Percentiles rank a stretch among this genome's conserved stretches.
These are phyloP conservation scores for Didymella lethalis DNA, from an alignment of 2,329 filamentous ascomycete genomes.

Conservation along the genomic window DNA sequence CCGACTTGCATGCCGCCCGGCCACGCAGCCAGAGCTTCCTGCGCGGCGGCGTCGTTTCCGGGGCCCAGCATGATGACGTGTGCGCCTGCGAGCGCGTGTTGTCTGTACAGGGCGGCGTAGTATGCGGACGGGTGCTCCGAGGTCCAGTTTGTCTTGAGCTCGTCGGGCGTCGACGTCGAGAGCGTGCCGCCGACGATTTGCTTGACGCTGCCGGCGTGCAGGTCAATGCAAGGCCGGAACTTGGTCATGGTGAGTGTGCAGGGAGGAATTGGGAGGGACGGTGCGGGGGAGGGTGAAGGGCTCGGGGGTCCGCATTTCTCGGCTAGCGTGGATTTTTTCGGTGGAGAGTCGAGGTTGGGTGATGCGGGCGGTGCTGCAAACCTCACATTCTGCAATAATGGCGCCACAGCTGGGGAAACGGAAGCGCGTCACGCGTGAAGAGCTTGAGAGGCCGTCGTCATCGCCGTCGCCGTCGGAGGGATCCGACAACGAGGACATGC, in stretches of 20 bases:
- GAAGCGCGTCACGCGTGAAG: constrained; percentile 52
- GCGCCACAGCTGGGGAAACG: constrained; percentile 55
- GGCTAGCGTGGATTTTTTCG: constrained; percentile 23
- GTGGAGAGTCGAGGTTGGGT: neutral
- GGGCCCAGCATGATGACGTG: constrained; percentile 98
- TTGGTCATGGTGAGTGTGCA: constrained; percentile 72
- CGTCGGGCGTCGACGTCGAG: constrained; percentile 40
- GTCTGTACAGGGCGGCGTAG: constrained; percentile 82
- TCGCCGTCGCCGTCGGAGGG: constrained; percentile 40
- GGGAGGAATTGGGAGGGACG: constrained; percentile 9
- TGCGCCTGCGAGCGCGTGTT: constrained; percentile 76
- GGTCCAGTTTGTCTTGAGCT: constrained; percentile 88
- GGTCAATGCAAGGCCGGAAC: constrained; percentile 95
- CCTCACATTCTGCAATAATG: constrained; percentile 39
- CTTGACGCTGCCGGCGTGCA: constrained; percentile 97
- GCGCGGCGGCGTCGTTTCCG: constrained; percentile 81
- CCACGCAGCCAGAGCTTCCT: constrained; percentile 80
- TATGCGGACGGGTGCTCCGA: constrained; percentile 82
- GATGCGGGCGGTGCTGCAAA: neutral
- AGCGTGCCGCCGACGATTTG: constrained; percentile 97
- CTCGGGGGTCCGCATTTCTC: constrained; percentile 32
- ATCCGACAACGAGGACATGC: constrained; percentile 62
- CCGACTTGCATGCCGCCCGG: constrained; percentile 83
- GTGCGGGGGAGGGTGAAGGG: constrained; percentile 28
- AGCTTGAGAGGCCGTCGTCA: constrained; percentile 38